These are phyloP conservation scores for Cystobasidium tubakii DNA, from an alignment of 768 basidiomycete genomes.

Conservation along the genomic window DNA sequence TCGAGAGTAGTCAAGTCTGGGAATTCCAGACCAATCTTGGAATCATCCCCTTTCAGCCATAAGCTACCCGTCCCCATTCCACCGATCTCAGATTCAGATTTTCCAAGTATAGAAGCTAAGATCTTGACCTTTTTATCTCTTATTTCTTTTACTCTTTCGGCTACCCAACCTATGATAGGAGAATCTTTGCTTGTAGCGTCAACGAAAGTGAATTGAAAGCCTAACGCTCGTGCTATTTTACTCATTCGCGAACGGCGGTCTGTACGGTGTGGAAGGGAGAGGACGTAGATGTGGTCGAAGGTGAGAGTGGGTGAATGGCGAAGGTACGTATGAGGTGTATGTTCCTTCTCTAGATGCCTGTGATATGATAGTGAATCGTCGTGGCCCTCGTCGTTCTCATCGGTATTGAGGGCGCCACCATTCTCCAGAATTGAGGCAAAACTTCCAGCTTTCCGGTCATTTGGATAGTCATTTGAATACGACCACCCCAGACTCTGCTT, in stretches of 20 bases:
- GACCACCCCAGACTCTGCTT: conserved; percentile 23
- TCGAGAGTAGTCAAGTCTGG: conserved; percentile 20
- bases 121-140: conserved; percentile 29
- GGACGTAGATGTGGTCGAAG: conserved; percentile 46
- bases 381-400: background rate
- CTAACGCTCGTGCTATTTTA: conserved; percentile 43
- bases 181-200: conserved; percentile 44
- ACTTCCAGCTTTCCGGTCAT: background rate
- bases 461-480: background rate
- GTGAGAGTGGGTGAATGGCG: conserved; percentile 43
- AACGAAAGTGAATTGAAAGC: conserved; percentile 45
- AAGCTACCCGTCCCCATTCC: conserved; percentile 34
- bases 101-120: conserved; percentile 18
- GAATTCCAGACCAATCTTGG: background rate
- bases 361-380: conserved; percentile 17
- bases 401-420: background rate
- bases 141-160: conserved; percentile 43
- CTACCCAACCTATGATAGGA: conserved; percentile 45
- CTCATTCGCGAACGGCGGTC: conserved; percentile 46
- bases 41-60: conserved; percentile 36
- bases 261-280: conserved; percentile 42
- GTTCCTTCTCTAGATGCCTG: conserved; percentile 35
- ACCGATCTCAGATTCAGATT: conserved; percentile 24
- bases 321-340: conserved; percentile 41
- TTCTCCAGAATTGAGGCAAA: background rate